Percentiles rank a stretch among this genome's conserved stretches.
Conservation (phyloP, 768 basidiomycete species). For the Floccularia luteovirens region DNA sequence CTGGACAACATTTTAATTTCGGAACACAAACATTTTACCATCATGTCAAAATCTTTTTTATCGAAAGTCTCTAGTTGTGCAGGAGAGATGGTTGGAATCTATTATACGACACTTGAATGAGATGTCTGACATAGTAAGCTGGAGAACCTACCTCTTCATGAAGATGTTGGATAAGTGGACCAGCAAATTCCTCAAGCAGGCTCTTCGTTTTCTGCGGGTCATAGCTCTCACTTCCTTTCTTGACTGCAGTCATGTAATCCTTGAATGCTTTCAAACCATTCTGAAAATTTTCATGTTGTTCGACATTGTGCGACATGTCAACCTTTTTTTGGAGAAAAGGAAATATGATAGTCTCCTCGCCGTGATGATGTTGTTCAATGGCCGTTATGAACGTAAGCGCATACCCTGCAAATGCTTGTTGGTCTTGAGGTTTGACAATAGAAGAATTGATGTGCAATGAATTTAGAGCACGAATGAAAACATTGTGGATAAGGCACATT, state of each 20-base stretch:
- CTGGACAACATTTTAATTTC: not conserved
- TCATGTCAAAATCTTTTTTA: slow-evolving; percentile 2
- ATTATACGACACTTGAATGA: not conserved
- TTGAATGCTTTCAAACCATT: slow-evolving; percentile 11
- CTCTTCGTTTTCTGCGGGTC: slow-evolving; percentile 11
- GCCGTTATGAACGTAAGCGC: slow-evolving; percentile 7
- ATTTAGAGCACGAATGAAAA: slow-evolving; percentile 12
- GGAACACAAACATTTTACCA: slow-evolving; percentile 3
- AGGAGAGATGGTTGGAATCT: slow-evolving; percentile 6
- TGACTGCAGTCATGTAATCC: slow-evolving; percentile 12
- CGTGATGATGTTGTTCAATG: slow-evolving; percentile 16
- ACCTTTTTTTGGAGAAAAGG: slow-evolving; percentile 15
- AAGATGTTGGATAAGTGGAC: slow-evolving; percentile 14
- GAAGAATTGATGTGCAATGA: slow-evolving; percentile 12
- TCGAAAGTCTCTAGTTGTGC: slow-evolving; percentile 4
- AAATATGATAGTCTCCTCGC: slow-evolving; percentile 17
- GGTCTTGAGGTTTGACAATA: slow-evolving; percentile 11
- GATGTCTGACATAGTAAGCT: not conserved
- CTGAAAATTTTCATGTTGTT: slow-evolving; percentile 16
- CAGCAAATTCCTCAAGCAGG: slow-evolving; percentile 14
- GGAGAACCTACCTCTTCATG: slow-evolving; percentile 19
- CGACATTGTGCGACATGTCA: slow-evolving; percentile 16
- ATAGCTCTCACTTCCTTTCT: slow-evolving; percentile 6
- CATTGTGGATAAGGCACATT: slow-evolving; percentile 11
- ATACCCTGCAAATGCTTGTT: slow-evolving; percentile 14